These are phyloP conservation scores for Pythium apleroticum DNA, from an alignment of 352 stramenopile species.

Conservation along the genomic window DNA sequence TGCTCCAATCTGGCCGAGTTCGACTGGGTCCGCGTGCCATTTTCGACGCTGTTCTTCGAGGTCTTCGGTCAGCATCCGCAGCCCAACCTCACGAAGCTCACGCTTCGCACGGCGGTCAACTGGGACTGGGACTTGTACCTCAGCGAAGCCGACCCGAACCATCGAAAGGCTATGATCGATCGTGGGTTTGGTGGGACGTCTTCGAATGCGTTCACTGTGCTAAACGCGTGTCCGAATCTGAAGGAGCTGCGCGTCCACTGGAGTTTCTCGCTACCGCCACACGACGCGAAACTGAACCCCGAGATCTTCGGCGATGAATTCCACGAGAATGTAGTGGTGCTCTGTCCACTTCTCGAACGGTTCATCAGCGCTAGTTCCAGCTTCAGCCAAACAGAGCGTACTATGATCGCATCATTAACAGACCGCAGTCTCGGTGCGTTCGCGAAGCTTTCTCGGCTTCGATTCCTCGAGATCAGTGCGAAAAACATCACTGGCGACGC, in stretches of 20 bases:
- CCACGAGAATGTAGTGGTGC: too few relatives aligned
- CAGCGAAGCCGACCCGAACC: not conserved
- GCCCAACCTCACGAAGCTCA: constrained; percentile 9
- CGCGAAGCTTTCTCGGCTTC: constrained; percentile 1
- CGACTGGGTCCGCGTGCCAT: constrained; percentile 9
- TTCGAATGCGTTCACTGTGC: not conserved
- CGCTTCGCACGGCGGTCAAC: not conserved
- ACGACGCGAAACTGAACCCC: too few relatives aligned
- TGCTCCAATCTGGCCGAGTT: not conserved
- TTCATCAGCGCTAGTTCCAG: not conserved
- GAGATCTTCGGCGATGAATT: too few relatives aligned
- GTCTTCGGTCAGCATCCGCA: constrained; percentile 17
- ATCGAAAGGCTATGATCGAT: not conserved
- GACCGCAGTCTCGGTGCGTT: not conserved
- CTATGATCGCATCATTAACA: not conserved
- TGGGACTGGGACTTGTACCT: constrained; percentile 5
- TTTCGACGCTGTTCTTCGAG: constrained; percentile 12
- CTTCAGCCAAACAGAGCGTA: too few relatives aligned
- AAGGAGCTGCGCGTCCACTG: not conserved
- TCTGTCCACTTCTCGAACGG: not conserved
- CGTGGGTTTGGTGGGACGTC: too few relatives aligned
- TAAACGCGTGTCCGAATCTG: constrained; percentile 10
- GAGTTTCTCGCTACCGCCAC: too few relatives aligned
- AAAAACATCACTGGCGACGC: constrained; percentile 2
- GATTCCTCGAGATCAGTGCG: not conserved